Percentiles rank a stretch among this genome's conserved stretches.
Conservation (phyloP, 495 filamentous ascomycete species). For the Apodospora peruviana region DNA sequence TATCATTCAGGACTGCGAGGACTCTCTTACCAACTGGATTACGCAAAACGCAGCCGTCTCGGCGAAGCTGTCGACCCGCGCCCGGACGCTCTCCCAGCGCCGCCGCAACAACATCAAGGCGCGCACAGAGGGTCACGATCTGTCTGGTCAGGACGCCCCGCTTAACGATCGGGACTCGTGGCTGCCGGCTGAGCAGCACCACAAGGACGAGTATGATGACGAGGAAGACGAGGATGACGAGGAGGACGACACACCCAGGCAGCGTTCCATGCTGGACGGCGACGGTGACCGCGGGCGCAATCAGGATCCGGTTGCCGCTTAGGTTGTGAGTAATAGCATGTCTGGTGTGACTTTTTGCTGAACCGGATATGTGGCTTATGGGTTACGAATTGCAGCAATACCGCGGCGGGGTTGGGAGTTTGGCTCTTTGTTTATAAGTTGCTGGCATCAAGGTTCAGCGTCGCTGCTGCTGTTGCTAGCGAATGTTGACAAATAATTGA, state of each 20-base stretch:
- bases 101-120: slow-evolving; percentile 64
- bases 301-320: slow-evolving; percentile 28
- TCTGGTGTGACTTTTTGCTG: too few species aligned
- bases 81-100: slow-evolving; percentile 80
- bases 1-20: slow-evolving; percentile 99
- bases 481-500: too few species aligned
- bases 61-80: slow-evolving; percentile 76
- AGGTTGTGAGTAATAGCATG: slow-evolving; percentile 2
- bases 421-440: too few species aligned
- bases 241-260: slow-evolving; percentile 40
- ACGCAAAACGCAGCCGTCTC: slow-evolving; percentile 79
- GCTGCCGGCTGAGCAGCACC: slow-evolving; percentile 78
- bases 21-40: slow-evolving; percentile 95
- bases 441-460: too few species aligned
- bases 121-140: slow-evolving; percentile 53
- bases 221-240: slow-evolving; percentile 49
- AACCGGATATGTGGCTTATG: too few species aligned
- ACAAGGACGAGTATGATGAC: slow-evolving; percentile 46
- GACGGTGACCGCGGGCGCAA: slow-evolving; percentile 41
- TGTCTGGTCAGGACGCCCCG: slow-evolving; percentile 78
- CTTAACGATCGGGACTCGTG: slow-evolving; percentile 83
- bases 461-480: too few species aligned
- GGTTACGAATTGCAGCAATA: too few species aligned
- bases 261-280: slow-evolving; percentile 37
- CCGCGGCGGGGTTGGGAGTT: too few species aligned